Evolutionary conservation across 495 filamentous ascomycete genomes (phyloP).

Genomic region (Podospora conica): DNA sequence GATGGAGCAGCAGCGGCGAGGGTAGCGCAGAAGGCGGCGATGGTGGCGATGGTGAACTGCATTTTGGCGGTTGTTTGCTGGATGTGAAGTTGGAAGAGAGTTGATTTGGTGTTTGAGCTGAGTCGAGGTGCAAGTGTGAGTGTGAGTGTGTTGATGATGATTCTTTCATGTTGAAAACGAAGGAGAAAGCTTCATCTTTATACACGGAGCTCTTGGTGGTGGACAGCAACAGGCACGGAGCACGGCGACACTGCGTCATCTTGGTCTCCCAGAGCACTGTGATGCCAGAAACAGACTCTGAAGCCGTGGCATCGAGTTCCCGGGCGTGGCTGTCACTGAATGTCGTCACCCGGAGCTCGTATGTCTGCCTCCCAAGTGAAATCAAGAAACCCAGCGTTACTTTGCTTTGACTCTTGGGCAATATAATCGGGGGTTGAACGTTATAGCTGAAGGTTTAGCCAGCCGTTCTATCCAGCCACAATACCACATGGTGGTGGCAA

Average conservation of each 20-base stretch:
- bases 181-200: not conserved
- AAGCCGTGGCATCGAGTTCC: not conserved
- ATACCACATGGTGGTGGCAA: not conserved
- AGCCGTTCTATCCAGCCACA: not conserved
- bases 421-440: not conserved
- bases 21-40: constrained; percentile 22
- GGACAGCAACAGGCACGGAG: not conserved
- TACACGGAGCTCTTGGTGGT: not conserved
- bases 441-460: not conserved
- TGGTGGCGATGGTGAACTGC: constrained; percentile 24
- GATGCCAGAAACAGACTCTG: not conserved
- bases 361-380: not conserved
- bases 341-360: not conserved
- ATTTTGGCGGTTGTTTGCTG: constrained; percentile 14
- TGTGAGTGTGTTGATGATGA: not conserved
- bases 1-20: constrained; percentile 22
- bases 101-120: not conserved
- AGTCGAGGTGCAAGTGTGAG: not conserved
- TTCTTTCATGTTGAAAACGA: not conserved
- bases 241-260: not conserved
- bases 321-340: not conserved
- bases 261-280: not conserved
- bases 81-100: not conserved
- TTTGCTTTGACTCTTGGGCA: not conserved
- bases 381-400: not conserved